These are phyloP conservation scores for Pythium aphanidermatum DNA, from an alignment of 352 stramenopile species.

Conservation along the genomic window DNA sequence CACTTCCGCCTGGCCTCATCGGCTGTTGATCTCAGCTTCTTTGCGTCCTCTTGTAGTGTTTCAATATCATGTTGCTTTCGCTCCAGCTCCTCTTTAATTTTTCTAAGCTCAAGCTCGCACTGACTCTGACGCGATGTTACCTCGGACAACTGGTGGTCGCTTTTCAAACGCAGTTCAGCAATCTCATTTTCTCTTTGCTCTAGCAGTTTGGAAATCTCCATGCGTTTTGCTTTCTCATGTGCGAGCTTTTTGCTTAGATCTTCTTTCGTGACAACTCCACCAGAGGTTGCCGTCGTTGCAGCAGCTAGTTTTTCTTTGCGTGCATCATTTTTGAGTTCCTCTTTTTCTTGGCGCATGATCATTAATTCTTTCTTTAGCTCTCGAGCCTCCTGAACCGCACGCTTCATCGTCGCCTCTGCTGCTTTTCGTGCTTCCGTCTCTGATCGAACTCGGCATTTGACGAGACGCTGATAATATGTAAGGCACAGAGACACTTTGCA, in stretches of 20 bases:
- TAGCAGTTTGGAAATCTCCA: slow-evolving; percentile 3
- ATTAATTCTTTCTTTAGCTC: slow-evolving; percentile 78
- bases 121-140: slow-evolving; percentile 6
- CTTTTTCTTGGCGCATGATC: slow-evolving; percentile 66
- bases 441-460: slow-evolving; percentile 71
- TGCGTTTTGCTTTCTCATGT: slow-evolving; percentile 20
- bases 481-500: too few relatives aligned
- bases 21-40: slow-evolving; percentile 14
- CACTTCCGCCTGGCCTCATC: slow-evolving; percentile 23
- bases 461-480: slow-evolving; percentile 54
- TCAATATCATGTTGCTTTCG: slow-evolving; percentile 12
- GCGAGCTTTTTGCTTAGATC: slow-evolving; percentile 30
- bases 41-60: slow-evolving; percentile 28
- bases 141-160: slow-evolving; percentile 11
- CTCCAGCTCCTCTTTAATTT: slow-evolving; percentile 9
- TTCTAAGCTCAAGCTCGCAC: not conserved
- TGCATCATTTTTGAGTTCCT: slow-evolving; percentile 32
- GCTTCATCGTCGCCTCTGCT: slow-evolving; percentile 66
- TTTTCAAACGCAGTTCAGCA: not conserved
- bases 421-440: slow-evolving; percentile 71
- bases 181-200: slow-evolving; percentile 5
- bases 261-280: slow-evolving; percentile 16
- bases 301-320: slow-evolving; percentile 7
- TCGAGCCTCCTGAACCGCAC: slow-evolving; percentile 55
- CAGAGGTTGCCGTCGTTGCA: slow-evolving; percentile 15